Evolutionary conservation across 352 stramenopile species (phyloP), one percentile per base, ranked within the genome.

Genomic region (Phytopythium litorale): DNA sequence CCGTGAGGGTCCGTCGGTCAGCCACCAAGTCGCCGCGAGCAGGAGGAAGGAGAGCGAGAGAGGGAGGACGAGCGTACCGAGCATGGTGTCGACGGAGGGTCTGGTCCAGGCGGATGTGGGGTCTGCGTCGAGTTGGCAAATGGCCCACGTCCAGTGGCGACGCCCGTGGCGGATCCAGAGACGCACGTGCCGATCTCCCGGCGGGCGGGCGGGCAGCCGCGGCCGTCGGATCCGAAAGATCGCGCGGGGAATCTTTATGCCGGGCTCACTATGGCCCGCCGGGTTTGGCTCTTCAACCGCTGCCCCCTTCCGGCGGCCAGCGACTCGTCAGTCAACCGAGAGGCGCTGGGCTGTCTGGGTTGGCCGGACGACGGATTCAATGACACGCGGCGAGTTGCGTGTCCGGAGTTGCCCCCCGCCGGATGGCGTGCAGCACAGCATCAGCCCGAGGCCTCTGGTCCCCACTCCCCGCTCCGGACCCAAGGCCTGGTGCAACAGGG

Each of bases 81-180:
- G 15, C 18, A 59, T 38, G 23, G 33, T 43, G 35, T 40, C 12
- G 4, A 15, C 9, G 8, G 35, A 37, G 33, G 15, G 73, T 25
- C 76, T 76, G 40, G 58, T 67, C 60, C 43, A 55, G 19, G 42
- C 38, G 25, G 43, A 25, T 40, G 42, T 3, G 50, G 45, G 28
- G 46, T 18, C 56, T 66, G 65, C 12, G 54, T 70, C 56, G 56
- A 74, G 58, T 62, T 72, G 23, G 60, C 33, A 58, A 79, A 64
- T 76, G 63, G 15, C n/a, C 19, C 8, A 21, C 32, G 18, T 40
- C 35, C 35, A 40, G 12, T 40, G 35, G 9, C 33, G 11, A 38
- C 11, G 4, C 33, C 33, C 7, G 33, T 38, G 7, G 7, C 35
- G 8, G 35, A 40, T 40, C 35, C 12, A 15, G 35, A 40, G 18